Conservation (phyloP, 2,329 filamentous ascomycete species). For the Penicillium sclerotiorum region DNA sequence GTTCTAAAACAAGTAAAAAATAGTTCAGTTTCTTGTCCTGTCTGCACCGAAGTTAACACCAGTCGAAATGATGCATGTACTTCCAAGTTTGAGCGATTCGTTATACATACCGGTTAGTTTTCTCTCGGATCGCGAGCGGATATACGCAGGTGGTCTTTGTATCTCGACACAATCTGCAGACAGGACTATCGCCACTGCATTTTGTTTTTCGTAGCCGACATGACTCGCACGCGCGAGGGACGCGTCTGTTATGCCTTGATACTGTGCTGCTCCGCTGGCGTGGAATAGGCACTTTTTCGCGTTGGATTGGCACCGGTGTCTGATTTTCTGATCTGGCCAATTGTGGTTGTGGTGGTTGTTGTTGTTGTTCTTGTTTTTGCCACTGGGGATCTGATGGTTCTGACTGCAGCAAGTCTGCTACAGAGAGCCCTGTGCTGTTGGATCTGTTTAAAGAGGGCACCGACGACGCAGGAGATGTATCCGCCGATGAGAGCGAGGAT, state of each 20-base stretch:
- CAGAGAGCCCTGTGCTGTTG: background rate
- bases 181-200: constrained; percentile 1
- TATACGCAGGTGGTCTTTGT: background rate
- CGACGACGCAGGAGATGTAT: background rate
- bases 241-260: background rate
- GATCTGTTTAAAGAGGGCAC: background rate
- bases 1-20: background rate
- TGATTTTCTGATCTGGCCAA: no score
- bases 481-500: background rate
- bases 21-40: background rate
- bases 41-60: background rate
- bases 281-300: background rate
- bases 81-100: background rate
- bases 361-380: background rate
- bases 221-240: background rate
- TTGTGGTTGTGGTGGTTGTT: background rate
- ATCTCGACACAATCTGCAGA: constrained; percentile 1
- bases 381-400: background rate
- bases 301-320: no score
- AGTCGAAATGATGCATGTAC: background rate
- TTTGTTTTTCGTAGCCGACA: constrained; percentile 4
- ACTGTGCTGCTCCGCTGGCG: background rate
- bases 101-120: background rate
- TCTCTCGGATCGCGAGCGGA: background rate
- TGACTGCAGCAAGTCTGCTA: background rate